Conservation (phyloP, 306 rosid species). For the Cyclanthera cordifolia region DNA sequence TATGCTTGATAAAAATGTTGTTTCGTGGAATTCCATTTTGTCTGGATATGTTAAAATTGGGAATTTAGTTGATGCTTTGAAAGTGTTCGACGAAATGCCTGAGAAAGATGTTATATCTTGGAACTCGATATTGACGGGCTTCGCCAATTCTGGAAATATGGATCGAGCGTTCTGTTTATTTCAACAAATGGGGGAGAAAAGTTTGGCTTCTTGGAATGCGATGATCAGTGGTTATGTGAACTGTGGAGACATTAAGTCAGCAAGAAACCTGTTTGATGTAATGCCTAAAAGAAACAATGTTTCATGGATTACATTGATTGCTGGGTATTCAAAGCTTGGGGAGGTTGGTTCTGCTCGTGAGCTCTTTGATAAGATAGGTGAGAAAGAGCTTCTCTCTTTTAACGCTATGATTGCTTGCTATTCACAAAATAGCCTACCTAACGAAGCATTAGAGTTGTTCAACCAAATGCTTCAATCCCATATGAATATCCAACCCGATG, state of each 20-base stretch:
- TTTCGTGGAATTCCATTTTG: constrained; percentile 72
- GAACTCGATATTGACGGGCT: constrained; percentile 62
- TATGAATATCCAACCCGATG: constrained; percentile 36
- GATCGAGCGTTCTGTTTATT: constrained; percentile 39
- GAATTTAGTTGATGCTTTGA: constrained; percentile 31
- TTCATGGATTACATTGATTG: constrained; percentile 51
- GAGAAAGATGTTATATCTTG: constrained; percentile 55
- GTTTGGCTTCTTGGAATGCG: constrained; percentile 56
- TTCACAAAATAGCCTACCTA: constrained; percentile 58
- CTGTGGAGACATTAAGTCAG: constrained; percentile 30
- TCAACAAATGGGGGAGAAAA: constrained; percentile 48
- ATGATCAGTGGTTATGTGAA: constrained; percentile 50
- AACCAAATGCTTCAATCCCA: constrained; percentile 37
- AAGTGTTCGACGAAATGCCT: constrained; percentile 45
- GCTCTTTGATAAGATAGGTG: constrained; percentile 40
- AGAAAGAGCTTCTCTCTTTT: constrained; percentile 31
- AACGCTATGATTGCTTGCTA: constrained; percentile 69
- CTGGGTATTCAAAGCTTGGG: constrained; percentile 52
- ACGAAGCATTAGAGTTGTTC: constrained; percentile 53
- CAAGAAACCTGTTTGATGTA: constrained; percentile 37
- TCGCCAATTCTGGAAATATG: constrained; percentile 41
- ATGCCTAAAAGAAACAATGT: constrained; percentile 47
- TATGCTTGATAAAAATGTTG: constrained; percentile 48
- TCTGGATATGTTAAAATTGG: constrained; percentile 48
- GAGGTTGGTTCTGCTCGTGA: constrained; percentile 44